These are phyloP conservation scores for Chrysanthemum makinoi DNA, from an alignment of 129 eudicot species.

Conservation along the genomic window DNA sequence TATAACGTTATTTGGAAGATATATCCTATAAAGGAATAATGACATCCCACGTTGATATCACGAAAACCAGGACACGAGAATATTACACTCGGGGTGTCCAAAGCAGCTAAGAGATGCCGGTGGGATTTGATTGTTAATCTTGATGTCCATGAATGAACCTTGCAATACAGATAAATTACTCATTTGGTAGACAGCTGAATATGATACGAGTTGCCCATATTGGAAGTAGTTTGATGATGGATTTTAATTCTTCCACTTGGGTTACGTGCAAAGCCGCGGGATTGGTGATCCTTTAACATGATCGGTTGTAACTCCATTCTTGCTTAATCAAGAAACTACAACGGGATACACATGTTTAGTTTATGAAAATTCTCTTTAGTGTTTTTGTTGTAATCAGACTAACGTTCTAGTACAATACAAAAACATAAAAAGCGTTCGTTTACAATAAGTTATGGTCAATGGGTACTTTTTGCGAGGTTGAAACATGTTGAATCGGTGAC, in stretches of 20 bases:
- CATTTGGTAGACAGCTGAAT: constrained; percentile 61
- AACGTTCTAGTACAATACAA: too few species aligned
- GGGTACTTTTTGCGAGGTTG: too few species aligned
- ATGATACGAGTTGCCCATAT: constrained; percentile 70
- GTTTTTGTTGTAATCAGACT: too few species aligned
- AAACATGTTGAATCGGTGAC: too few species aligned
- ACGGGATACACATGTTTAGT: not conserved
- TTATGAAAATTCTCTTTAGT: too few species aligned
- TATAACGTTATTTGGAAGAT: too few species aligned
- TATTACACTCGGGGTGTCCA: constrained; percentile 63
- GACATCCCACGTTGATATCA: too few species aligned
- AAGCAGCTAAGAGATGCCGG: constrained; percentile 58
- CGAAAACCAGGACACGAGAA: constrained; percentile 59
- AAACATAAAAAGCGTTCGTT: too few species aligned
- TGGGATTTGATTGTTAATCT: constrained; percentile 50
- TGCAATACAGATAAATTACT: constrained; percentile 55
- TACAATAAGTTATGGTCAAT: too few species aligned
- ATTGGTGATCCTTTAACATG: constrained; percentile 9
- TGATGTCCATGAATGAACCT: constrained; percentile 49
- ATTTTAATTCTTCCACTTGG: constrained; percentile 70
- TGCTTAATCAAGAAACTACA: constrained; percentile 51
- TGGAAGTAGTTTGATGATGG: constrained; percentile 58
- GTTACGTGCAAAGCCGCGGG: constrained; percentile 62
- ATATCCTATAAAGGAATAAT: too few species aligned
- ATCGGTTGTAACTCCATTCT: constrained; percentile 48